Conservation (phyloP, 169 alveolate genomes). For the Cryptosporidium parvum region DNA sequence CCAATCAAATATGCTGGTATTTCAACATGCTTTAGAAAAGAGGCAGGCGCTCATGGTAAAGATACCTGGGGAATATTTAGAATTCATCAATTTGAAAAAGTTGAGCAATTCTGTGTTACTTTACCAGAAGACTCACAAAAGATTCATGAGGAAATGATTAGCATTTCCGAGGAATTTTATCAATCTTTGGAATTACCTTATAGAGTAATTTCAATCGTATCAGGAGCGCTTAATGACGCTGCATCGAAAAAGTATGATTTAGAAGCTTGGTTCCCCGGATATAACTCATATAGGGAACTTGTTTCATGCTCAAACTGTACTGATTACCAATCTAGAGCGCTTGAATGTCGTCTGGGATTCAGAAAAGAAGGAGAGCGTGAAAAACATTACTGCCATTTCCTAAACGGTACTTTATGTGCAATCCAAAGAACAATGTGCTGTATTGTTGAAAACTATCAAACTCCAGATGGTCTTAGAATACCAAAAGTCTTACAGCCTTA, state of each 20-base stretch:
- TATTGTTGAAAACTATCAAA: conserved; percentile 95
- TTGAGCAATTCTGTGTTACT: conserved; percentile 96
- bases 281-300: conserved; percentile 95
- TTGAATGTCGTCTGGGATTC: conserved; percentile 86
- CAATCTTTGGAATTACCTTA: conserved; percentile 94
- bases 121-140: conserved; percentile 92
- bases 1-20: conserved; percentile 96
- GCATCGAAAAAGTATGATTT: conserved; percentile 98
- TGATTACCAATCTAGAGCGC: conserved; percentile 96
- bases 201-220: conserved; percentile 96
- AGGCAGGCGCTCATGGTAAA: conserved; percentile 99
- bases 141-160: conserved; percentile 94
- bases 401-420: conserved; percentile 99
- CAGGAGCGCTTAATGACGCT: conserved; percentile 99
- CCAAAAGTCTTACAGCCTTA: conserved; percentile 94
- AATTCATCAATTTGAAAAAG: conserved; percentile 98
- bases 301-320: conserved; percentile 99
- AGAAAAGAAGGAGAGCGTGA: conserved; percentile 87
- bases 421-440: conserved; percentile 97
- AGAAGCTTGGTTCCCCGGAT: conserved; percentile 99
- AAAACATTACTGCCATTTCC: conserved; percentile 93
- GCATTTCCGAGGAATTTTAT: conserved; percentile 95
- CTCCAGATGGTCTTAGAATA: conserved; percentile 93
- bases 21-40: conserved; percentile 98
- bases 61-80: conserved; percentile 99